phyloP scores from a whole-genome alignment of 129 eudicot species.

The Helichrysum umbraculigerum region DNA sequence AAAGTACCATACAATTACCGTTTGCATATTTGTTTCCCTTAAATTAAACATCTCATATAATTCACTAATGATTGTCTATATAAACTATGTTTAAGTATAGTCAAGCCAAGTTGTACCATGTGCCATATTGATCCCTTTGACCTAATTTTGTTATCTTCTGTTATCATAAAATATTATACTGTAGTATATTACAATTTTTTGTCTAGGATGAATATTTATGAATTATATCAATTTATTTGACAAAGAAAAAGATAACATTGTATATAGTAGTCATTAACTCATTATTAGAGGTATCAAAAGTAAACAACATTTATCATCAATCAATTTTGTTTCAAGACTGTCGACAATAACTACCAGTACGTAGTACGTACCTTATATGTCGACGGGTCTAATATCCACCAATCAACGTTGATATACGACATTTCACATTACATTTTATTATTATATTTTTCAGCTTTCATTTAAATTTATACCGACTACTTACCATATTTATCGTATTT shows the following conservation, averaged over 20 bases:
- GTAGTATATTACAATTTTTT: too few species aligned
- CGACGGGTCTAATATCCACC: too few species aligned
- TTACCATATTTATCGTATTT: too few species aligned
- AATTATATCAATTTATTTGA: not conserved
- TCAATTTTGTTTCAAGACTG: too few species aligned
- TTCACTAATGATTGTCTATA: conserved; percentile 30
- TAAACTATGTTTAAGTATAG: conserved; percentile 16
- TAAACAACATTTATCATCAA: not conserved
- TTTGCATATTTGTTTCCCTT: not conserved
- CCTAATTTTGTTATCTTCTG: conserved; percentile 14
- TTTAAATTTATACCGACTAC: too few species aligned
- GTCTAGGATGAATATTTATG: not conserved
- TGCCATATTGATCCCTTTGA: conserved; percentile 33
- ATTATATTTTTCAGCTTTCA: too few species aligned
- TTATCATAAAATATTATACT: not conserved
- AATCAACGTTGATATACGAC: too few species aligned
- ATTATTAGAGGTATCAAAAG: too few species aligned
- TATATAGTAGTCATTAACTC: too few species aligned
- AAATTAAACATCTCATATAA: conserved; percentile 9
- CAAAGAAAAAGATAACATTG: too few species aligned
- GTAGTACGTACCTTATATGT: not conserved
- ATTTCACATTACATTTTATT: too few species aligned
- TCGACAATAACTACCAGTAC: not conserved
- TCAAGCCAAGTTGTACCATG: conserved; percentile 45
- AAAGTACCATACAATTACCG: not conserved